Conservation (phyloP, 2,329 filamentous ascomycete genomes). For the Kalmusia sp. region DNA sequence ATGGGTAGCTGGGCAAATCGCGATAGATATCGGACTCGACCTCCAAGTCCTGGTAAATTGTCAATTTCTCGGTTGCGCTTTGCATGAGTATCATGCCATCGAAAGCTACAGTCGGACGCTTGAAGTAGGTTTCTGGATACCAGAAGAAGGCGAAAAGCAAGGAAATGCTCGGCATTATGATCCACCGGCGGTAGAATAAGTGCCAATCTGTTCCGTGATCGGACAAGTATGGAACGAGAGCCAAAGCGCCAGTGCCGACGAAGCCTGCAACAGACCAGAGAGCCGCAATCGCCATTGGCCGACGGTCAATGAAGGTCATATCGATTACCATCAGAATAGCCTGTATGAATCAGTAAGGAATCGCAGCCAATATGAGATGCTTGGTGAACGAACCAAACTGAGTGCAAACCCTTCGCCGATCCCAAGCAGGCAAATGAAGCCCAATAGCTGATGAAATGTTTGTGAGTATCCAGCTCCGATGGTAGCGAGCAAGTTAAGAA, state of each 20-base stretch:
- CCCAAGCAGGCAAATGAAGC: constrained; percentile 41
- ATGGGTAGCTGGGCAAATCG: constrained; percentile 27
- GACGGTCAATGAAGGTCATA: constrained; percentile 49
- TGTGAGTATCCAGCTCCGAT: constrained; percentile 33
- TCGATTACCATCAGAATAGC: constrained; percentile 48
- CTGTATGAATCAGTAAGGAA: constrained; percentile 23
- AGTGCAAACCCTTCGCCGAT: constrained; percentile 41
- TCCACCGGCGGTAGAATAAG: constrained; percentile 41
- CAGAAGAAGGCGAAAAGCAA: constrained; percentile 40
- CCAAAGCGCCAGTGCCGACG: constrained; percentile 31
- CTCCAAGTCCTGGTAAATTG: constrained; percentile 45
- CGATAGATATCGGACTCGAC: constrained; percentile 32
- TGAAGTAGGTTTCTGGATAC: constrained; percentile 51
- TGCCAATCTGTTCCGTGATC: constrained; percentile 39
- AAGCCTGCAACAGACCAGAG: constrained; percentile 42
- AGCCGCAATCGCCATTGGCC: constrained; percentile 42
- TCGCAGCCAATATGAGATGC: constrained; percentile 3
- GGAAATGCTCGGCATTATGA: constrained; percentile 27
- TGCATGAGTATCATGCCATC: constrained; percentile 51
- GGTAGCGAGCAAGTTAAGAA: constrained; percentile 34
- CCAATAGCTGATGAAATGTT: constrained; percentile 36
- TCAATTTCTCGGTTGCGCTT: constrained; percentile 47
- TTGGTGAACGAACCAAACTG: constrained; percentile 32
- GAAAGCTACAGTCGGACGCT: constrained; percentile 50
- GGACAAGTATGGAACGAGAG: constrained; percentile 36